Percentiles rank a stretch among this genome's conserved stretches.
Evolutionary conservation across 148 eudicot species (phyloP).

Genomic region (Rhododendron vialii): DNA sequence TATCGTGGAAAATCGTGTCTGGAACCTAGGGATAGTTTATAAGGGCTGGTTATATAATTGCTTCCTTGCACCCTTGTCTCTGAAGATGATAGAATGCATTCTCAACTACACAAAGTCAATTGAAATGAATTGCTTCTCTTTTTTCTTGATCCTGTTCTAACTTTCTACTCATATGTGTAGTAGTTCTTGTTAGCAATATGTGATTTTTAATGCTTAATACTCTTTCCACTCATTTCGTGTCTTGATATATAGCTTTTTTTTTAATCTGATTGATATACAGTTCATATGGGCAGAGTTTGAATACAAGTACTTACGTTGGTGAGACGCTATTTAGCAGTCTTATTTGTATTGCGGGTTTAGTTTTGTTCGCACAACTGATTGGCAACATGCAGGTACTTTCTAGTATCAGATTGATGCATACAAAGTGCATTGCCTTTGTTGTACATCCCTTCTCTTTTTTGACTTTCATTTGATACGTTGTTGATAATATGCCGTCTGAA

Average conservation of each 20-base stretch:
- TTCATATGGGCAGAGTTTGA: constrained; percentile 76
- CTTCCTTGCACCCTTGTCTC: background rate
- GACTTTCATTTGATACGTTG: background rate
- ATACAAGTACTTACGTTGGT: constrained; percentile 40
- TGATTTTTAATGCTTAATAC: background rate
- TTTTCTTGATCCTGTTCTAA: background rate
- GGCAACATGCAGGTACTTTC: constrained; percentile 85
- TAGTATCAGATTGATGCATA: background rate
- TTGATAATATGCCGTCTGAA: constrained; percentile 13
- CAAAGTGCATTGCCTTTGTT: background rate
- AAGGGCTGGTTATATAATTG: background rate
- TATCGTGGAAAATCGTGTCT: background rate
- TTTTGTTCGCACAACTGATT: constrained; percentile 64
- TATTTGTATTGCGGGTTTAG: constrained; percentile 65
- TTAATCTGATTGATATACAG: constrained; percentile 28
- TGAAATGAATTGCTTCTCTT: background rate
- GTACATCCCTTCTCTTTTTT: background rate
- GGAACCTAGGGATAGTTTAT: background rate
- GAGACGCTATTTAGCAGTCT: constrained; percentile 59
- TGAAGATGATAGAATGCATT: background rate
- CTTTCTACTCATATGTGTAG: background rate
- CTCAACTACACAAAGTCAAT: background rate
- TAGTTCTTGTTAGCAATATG: background rate
- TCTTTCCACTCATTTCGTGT: constrained; percentile 7
- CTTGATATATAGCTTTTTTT: constrained; percentile 31